phyloP scores from a whole-genome alignment of 495 filamentous ascomycete genomes.

The Pyrenopolyporus hunteri region DNA sequence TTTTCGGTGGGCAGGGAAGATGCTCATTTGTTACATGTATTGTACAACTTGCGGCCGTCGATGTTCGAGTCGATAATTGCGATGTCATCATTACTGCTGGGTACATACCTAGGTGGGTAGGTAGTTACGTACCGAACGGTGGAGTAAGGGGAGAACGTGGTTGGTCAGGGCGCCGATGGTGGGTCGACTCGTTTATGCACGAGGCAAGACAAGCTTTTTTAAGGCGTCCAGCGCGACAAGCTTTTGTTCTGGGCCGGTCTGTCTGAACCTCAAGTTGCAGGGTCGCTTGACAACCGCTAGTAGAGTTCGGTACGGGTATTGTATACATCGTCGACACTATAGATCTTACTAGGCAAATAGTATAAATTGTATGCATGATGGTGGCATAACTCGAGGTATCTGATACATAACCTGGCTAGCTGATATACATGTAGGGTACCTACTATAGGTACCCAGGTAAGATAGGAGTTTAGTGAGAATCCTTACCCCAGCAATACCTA shows the following conservation, averaged over 20 bases:
- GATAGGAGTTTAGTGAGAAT: too few relatives aligned
- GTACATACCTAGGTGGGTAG: too few relatives aligned
- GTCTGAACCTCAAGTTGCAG: conserved; percentile 10
- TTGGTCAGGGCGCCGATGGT: conserved; percentile 18
- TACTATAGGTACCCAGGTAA: background rate
- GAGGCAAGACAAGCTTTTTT: conserved; percentile 40
- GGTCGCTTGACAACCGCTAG: background rate
- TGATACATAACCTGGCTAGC: background rate
- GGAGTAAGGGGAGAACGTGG: conserved; percentile 6
- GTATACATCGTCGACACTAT: background rate
- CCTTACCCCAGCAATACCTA: too few relatives aligned
- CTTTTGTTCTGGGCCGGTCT: conserved; percentile 36
- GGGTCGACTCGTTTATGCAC: conserved; percentile 35
- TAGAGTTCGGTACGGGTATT: background rate
- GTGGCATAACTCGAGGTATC: background rate
- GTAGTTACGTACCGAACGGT: conserved; percentile 5
- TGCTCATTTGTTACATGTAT: conserved; percentile 20
- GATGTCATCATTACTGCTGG: conserved; percentile 27
- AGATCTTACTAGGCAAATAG: background rate
- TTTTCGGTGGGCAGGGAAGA: background rate
- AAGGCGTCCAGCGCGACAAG: conserved; percentile 35
- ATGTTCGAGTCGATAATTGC: conserved; percentile 21
- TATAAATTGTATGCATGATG: background rate
- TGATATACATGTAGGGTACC: background rate
- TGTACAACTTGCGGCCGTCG: background rate